Percentiles rank a stretch among this genome's conserved stretches.
These are phyloP conservation scores for Eragrostis curvula DNA, from an alignment of 176 grass and related monocot species.

Conservation along the genomic window DNA sequence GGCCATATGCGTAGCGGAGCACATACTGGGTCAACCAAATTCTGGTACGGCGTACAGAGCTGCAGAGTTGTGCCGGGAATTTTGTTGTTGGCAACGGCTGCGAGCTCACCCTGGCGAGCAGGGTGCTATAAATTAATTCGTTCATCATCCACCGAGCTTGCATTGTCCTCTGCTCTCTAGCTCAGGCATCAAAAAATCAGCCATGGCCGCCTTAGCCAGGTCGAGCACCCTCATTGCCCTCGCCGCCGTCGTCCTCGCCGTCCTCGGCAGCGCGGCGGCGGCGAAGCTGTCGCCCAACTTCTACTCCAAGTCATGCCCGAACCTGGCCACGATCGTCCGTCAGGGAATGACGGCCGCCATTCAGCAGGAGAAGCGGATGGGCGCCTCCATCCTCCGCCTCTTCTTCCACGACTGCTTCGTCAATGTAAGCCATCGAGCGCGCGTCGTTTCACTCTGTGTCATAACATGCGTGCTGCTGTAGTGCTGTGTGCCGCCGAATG, in stretches of 20 bases:
- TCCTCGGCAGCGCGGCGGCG: constrained; percentile 28
- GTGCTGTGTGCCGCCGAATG: no score
- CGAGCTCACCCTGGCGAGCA: no score
- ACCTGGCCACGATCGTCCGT: constrained; percentile 58
- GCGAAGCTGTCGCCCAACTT: constrained; percentile 70
- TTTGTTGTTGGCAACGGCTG: constrained; percentile 18
- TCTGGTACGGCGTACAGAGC: not conserved
- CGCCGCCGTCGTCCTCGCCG: constrained; percentile 21
- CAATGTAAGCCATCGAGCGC: constrained; percentile 57
- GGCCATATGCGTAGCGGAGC: not conserved
- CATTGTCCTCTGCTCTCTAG: not conserved
- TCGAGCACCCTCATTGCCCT: constrained; percentile 18
- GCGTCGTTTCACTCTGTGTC: no score
- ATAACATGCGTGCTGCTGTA: no score
- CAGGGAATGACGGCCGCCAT: constrained; percentile 67
- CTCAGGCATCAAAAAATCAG: not conserved
- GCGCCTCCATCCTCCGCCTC: constrained; percentile 75
- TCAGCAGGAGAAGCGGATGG: constrained; percentile 67
- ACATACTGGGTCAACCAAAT: constrained; percentile 38
- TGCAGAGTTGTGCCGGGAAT: constrained; percentile 35
- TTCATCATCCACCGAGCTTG: not conserved
- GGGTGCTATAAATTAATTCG: no score
- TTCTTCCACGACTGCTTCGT: constrained; percentile 96
- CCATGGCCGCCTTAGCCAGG: constrained; percentile 50
- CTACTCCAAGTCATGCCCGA: constrained; percentile 63